These are phyloP conservation scores for Globisporangium cederbergense DNA, from an alignment of 352 stramenopile genomes.

Conservation along the genomic window DNA sequence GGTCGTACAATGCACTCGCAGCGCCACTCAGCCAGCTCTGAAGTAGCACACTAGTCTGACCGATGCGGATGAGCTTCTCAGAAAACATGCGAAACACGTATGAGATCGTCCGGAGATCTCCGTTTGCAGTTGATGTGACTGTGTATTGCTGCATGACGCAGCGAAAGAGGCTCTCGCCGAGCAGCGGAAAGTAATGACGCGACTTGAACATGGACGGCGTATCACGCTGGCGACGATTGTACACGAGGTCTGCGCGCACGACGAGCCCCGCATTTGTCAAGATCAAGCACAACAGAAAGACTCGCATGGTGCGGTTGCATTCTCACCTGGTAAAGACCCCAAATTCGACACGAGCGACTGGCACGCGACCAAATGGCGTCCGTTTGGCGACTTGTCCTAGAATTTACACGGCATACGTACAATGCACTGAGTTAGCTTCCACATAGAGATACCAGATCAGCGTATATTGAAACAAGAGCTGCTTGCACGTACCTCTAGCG, in stretches of 20 bases:
- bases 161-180: constrained; percentile 44
- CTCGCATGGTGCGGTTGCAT: neutral
- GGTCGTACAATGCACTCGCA: constrained; percentile 19
- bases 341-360: constrained; percentile 45
- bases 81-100: constrained; percentile 49
- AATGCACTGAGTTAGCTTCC: neutral
- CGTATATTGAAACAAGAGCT: neutral
- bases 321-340: constrained; percentile 45
- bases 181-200: constrained; percentile 35
- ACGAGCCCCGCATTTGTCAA: neutral
- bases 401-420: neutral
- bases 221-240: constrained; percentile 49
- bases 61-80: constrained; percentile 64
- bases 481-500: constrained; percentile 21
- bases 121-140: neutral
- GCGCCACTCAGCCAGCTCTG: constrained; percentile 39
- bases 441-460: neutral
- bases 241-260: constrained; percentile 41
- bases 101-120: neutral
- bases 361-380: constrained; percentile 5
- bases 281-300: neutral
- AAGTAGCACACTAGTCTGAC: constrained; percentile 36
- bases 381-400: constrained; percentile 9
- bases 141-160: constrained; percentile 13
- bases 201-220: constrained; percentile 47